phyloP scores from a whole-genome alignment of 23 red algal species.

The Pyropia yezoensis region DNA sequence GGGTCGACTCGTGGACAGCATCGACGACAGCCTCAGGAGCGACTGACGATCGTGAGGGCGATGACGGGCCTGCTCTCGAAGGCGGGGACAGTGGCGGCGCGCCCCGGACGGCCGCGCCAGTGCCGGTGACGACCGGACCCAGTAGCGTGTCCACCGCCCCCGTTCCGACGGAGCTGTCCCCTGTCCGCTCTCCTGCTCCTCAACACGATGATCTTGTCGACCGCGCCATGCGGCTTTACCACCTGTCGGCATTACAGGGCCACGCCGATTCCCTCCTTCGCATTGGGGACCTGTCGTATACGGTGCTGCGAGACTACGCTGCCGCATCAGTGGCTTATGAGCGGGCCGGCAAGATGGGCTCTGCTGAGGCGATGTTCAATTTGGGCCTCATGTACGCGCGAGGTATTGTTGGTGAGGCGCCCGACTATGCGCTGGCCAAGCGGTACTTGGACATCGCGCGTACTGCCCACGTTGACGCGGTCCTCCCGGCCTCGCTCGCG shows the following conservation, averaged over 20 bases:
- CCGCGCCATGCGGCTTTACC: slow-evolving; percentile 17
- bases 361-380: slow-evolving; percentile 64
- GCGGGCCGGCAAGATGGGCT: slow-evolving; percentile 18
- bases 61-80: too few relatives aligned
- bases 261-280: slow-evolving; percentile 33
- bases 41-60: too few relatives aligned
- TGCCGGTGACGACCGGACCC: too few relatives aligned
- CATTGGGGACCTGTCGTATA: slow-evolving; percentile 62
- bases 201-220: too few relatives aligned
- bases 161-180: too few relatives aligned
- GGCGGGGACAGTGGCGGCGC: too few relatives aligned
- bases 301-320: slow-evolving; percentile 32
- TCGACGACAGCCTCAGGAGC: too few relatives aligned
- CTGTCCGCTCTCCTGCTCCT: too few relatives aligned
- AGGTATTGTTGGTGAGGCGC: slow-evolving; percentile 28
- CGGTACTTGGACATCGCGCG: slow-evolving; percentile 56
- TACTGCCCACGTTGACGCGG: slow-evolving; percentile 10
- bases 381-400: slow-evolving; percentile 73
- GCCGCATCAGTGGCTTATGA: slow-evolving; percentile 52
- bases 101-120: too few relatives aligned
- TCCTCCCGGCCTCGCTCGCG: slow-evolving; percentile 39
- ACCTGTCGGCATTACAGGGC: slow-evolving; percentile 59
- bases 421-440: slow-evolving; percentile 59
- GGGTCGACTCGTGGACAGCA: too few relatives aligned
- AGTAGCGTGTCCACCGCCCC: too few relatives aligned